A percentile compares a stretch with the other conserved stretches of the same genome.
Evolutionary conservation across 1,139 yeast genomes (phyloP).

Genomic region (Nakaseomyces nivariensis): DNA sequence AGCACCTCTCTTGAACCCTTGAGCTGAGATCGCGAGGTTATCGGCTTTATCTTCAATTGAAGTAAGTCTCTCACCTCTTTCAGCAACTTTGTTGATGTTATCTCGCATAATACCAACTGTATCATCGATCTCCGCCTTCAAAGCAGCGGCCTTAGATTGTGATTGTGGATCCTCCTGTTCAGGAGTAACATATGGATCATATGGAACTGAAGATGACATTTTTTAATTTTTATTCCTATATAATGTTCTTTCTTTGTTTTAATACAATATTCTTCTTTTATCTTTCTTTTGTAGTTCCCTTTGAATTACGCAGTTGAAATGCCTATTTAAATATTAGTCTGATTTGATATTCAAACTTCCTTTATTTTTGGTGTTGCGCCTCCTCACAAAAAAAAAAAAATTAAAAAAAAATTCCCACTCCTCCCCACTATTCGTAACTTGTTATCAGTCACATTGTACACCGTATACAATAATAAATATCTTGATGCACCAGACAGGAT

Average conservation of each 20-base stretch:
- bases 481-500: neutral
- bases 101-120: conserved; percentile 98
- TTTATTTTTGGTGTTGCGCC: too few species aligned
- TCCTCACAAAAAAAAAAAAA: too few species aligned
- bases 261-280: neutral
- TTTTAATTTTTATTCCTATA: neutral
- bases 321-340: too few species aligned
- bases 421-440: too few species aligned
- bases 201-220: conserved; percentile 79
- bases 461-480: too few species aligned
- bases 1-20: conserved; percentile 94
- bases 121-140: conserved; percentile 89
- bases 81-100: conserved; percentile 91
- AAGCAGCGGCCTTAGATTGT: conserved; percentile 67
- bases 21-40: conserved; percentile 85
- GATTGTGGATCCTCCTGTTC: conserved; percentile 31
- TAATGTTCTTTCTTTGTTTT: neutral
- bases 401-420: too few species aligned
- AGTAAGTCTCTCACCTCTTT: conserved; percentile 86
- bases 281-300: neutral
- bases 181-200: conserved; percentile 81
- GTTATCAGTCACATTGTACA: too few species aligned
- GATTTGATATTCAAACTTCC: too few species aligned
- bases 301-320: too few species aligned
- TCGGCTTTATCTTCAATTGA: conserved; percentile 91